Conservation (phyloP, 2,329 filamentous ascomycete species). For the Tolypocladium endophyticum region DNA sequence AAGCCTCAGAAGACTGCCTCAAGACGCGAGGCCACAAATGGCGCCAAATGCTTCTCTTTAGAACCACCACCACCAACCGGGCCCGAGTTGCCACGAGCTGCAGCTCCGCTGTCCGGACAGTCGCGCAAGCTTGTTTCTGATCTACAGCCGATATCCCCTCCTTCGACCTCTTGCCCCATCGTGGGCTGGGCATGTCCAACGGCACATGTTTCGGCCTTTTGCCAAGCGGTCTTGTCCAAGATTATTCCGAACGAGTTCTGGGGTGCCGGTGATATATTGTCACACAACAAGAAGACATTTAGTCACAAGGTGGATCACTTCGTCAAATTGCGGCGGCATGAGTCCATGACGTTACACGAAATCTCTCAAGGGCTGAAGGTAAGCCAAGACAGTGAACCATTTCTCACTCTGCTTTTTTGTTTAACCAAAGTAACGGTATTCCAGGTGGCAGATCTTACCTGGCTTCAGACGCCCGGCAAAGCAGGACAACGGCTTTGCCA, state of each 20-base stretch:
- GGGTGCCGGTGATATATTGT: conserved; percentile 44
- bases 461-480: conserved; percentile 53
- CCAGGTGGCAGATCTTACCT: conserved; percentile 57
- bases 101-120: not conserved
- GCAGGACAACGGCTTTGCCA: conserved; percentile 47
- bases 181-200: conserved; percentile 58
- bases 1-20: not conserved
- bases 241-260: conserved; percentile 69
- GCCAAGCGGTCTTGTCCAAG: conserved; percentile 61
- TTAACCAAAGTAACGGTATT: not conserved
- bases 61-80: not conserved
- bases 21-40: not conserved
- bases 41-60: not conserved
- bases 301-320: conserved; percentile 67
- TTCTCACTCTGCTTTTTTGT: not conserved
- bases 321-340: conserved; percentile 66
- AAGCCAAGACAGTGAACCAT: conserved; percentile 12
- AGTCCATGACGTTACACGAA: conserved; percentile 70
- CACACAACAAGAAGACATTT: conserved; percentile 51
- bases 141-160: conserved; percentile 1
- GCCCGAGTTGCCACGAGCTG: not conserved
- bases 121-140: conserved; percentile 1
- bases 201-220: conserved; percentile 73
- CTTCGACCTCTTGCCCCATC: conserved; percentile 29
- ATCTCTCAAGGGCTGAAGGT: conserved; percentile 68